A percentile compares a stretch with the other conserved stretches of the same genome.
Evolutionary conservation across 108 stramenopile species (phyloP).

Genomic region (Seminavis robusta): DNA sequence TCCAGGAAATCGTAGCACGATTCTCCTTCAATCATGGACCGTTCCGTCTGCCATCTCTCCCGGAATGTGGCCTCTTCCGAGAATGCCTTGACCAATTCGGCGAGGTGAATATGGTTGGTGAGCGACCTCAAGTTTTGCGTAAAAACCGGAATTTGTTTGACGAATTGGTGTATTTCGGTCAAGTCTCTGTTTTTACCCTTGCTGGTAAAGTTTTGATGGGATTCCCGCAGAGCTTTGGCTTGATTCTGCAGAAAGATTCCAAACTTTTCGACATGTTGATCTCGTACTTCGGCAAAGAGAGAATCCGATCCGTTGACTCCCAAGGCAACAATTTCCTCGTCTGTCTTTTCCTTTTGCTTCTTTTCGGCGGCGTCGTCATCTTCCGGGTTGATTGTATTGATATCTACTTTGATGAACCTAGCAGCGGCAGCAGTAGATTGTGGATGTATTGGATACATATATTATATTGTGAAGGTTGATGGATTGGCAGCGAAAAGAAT

Average conservation of each 20-base stretch:
- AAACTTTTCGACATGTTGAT: conserved; percentile 93
- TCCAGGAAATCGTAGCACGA: conserved; percentile 79
- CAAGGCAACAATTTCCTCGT: conserved; percentile 37
- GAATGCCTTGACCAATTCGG: conserved; percentile 84
- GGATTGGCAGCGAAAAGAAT: neutral
- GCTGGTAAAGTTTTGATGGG: conserved; percentile 86
- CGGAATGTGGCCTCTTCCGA: conserved; percentile 82
- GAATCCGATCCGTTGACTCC: conserved; percentile 87
- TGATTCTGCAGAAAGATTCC: conserved; percentile 92
- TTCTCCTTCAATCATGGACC: conserved; percentile 93
- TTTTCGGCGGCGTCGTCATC: conserved; percentile 44
- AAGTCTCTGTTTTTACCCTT: conserved; percentile 88
- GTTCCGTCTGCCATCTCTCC: conserved; percentile 92
- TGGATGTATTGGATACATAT: neutral
- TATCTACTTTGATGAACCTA: conserved; percentile 38
- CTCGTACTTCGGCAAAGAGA: conserved; percentile 89
- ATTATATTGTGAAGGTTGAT: neutral
- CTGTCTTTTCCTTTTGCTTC: neutral
- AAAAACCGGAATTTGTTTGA: conserved; percentile 92
- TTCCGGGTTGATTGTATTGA: conserved; percentile 49
- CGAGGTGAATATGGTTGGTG: conserved; percentile 94
- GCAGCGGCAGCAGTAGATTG: neutral
- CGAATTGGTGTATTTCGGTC: conserved; percentile 94
- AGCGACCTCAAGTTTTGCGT: conserved; percentile 65
- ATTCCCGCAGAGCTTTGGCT: conserved; percentile 86